These are phyloP conservation scores for Adansonia digitata DNA, from an alignment of 345 rosid species.

Conservation along the genomic window DNA sequence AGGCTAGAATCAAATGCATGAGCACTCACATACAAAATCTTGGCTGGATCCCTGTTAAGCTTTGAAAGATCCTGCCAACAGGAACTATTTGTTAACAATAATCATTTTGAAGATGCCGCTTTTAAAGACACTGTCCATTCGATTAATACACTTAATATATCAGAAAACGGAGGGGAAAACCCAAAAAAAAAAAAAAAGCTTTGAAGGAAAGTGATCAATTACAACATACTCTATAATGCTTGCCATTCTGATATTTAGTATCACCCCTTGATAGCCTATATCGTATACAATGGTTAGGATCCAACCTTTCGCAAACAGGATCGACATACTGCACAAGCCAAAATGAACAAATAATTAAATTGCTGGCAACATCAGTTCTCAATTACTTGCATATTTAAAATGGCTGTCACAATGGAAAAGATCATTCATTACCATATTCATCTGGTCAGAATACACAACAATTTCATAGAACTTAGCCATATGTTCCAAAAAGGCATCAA, in stretches of 20 bases:
- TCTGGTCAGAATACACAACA: slow-evolving; percentile 78
- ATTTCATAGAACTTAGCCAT: slow-evolving; percentile 75
- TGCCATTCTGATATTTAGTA: slow-evolving; percentile 84
- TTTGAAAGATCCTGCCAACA: slow-evolving; percentile 82
- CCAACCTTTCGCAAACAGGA: slow-evolving; percentile 87
- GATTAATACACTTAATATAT: not conserved
- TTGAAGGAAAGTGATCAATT: slow-evolving; percentile 1
- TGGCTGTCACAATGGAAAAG: not conserved
- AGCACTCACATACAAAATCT: slow-evolving; percentile 72
- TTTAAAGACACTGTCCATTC: not conserved
- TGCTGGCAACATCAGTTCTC: slow-evolving; percentile 3
- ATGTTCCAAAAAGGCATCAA: slow-evolving; percentile 91
- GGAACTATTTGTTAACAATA: not conserved
- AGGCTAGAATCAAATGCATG: slow-evolving; percentile 76
- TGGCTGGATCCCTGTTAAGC: slow-evolving; percentile 85
- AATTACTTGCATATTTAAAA: not conserved
- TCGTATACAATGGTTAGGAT: slow-evolving; percentile 55
- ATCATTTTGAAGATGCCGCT: not conserved
- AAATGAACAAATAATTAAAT: slow-evolving; percentile 9
- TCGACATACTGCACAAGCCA: slow-evolving; percentile 56
- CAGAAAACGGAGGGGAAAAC: not conserved
- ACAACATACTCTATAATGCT: slow-evolving; percentile 72
- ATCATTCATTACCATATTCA: slow-evolving; percentile 59
- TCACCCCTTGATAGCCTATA: slow-evolving; percentile 74
- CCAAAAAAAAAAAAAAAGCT: not conserved